Base-by-base conservation (phyloP, 2,329 filamentous ascomycete species). In the Cytospora chrysosperma region DNA sequence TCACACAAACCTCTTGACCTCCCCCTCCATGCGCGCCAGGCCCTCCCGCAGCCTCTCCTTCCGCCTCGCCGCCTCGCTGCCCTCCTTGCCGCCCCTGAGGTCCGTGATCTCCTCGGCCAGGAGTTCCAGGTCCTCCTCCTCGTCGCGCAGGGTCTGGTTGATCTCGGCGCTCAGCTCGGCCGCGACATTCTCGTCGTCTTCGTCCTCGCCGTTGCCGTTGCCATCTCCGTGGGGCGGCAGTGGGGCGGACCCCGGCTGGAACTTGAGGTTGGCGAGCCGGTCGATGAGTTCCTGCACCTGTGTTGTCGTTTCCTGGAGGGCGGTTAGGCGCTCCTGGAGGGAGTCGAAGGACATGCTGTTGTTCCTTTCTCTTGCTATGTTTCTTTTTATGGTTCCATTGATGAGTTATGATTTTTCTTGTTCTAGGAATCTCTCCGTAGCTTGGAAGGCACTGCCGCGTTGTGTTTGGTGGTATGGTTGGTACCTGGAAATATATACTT, bases 81-180 rank as follows among this genome's bases (percentile, higher is more conserved):
- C 82, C 54, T 79, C 76, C 62, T 73, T 75, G 2, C 80, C 80
- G 3, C 80, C 74, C 40, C 84, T 80, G 28, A 93, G 76, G 70
- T 92, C 92, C 66, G 90, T 85, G 30, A 92, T 82, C 71, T 97
- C 93, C 72, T 95, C 92, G 55, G 81, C 81, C 37, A 97, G 73
- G 21, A 95, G 76, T 74, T 96, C 93, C 68, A 95, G 84, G 64
- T 96, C 92, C 67, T 96, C 92, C 70, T 96, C 88, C 56, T 90
- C 85, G 63, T 91, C 88, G 69, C 91, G 89, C 65, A 97, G 77
- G 21, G 85, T 84, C 71, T 91, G 87, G 68, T 89, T 88, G 67
- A 97, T 96, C 74, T 97, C 93, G 26, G 85, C 82, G 68, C 87
- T 86, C 37, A 97, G 84, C 76, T 97, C 93, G 24, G 88, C 75